These are phyloP conservation scores for Scheffersomyces spartinae DNA, from an alignment of 805 yeast genomes.

Conservation along the genomic window DNA sequence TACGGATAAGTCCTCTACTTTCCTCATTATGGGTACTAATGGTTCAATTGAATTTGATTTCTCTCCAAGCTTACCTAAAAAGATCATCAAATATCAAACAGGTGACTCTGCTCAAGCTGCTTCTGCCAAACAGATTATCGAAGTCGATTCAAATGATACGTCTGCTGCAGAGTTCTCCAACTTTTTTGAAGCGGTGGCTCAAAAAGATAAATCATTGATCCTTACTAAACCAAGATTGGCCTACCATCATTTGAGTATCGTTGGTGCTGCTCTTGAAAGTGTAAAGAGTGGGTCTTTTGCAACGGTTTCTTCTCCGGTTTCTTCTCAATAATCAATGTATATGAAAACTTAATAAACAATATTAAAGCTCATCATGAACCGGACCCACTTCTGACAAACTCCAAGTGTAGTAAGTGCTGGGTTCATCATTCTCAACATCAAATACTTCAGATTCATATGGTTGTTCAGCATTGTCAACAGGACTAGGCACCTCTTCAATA, in stretches of 20 bases:
- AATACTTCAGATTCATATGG: too few species aligned
- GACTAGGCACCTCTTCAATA: too few species aligned
- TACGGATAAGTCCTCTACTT: conserved; percentile 51
- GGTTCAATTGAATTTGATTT: conserved; percentile 68
- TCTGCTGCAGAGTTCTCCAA: conserved; percentile 36
- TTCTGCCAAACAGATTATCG: conserved; percentile 36
- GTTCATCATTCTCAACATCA: too few species aligned
- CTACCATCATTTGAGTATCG: conserved; percentile 86
- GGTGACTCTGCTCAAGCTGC: conserved; percentile 28
- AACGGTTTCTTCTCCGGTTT: too few species aligned
- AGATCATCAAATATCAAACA: conserved; percentile 19
- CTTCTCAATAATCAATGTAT: too few species aligned
- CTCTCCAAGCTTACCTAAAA: conserved; percentile 34
- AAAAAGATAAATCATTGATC: conserved; percentile 48
- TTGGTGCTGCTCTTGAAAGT: conserved; percentile 76
- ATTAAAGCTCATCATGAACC: too few species aligned
- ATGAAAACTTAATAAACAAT: too few species aligned
- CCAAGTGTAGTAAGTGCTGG: too few species aligned
- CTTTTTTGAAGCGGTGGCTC: conserved; percentile 44
- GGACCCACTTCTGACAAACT: too few species aligned
- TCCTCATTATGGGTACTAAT: conserved; percentile 65
- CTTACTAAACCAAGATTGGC: conserved; percentile 62
- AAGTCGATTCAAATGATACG: conserved; percentile 33
- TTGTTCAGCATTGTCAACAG: too few species aligned
- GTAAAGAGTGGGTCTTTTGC: too few species aligned